phyloP scores from a whole-genome alignment of 140 eudicot genomes.

The Anethum foeniculum region DNA sequence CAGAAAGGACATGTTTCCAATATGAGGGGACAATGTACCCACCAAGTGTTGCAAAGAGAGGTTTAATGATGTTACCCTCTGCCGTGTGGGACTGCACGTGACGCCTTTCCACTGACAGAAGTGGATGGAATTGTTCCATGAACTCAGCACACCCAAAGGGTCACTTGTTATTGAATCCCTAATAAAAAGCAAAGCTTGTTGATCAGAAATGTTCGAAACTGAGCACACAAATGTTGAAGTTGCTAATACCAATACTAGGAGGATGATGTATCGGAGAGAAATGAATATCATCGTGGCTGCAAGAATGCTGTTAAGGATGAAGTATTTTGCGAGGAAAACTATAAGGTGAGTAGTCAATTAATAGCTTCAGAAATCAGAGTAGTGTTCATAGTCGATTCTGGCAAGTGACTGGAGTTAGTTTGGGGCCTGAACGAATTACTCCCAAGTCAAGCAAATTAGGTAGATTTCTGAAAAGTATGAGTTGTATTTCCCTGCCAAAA shows the following conservation, averaged over 20 bases:
- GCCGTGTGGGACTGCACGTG: not conserved
- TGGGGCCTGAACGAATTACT: too few species aligned
- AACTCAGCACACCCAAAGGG: not conserved
- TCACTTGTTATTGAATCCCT: not conserved
- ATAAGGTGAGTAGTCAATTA: too few species aligned
- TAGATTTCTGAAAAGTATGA: too few species aligned
- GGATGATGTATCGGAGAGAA: not conserved
- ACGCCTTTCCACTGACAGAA: conserved; percentile 14
- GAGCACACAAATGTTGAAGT: not conserved
- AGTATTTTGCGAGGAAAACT: too few species aligned
- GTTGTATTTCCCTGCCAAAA: too few species aligned
- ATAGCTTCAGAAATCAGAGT: too few species aligned
- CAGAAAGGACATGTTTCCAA: not conserved
- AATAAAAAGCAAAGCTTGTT: not conserved
- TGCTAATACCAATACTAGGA: not conserved
- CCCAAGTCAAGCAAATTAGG: too few species aligned
- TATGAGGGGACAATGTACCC: not conserved
- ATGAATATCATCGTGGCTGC: not conserved
- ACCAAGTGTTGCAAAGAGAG: not conserved
- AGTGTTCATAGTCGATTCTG: too few species aligned
- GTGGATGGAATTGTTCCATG: conserved; percentile 9
- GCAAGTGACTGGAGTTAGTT: too few species aligned
- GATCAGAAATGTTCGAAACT: not conserved
- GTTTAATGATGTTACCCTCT: not conserved
- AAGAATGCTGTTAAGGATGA: not conserved